Evolutionary conservation across 805 yeast genomes (phyloP).

Genomic region (Spencermartinsiella europaea): DNA sequence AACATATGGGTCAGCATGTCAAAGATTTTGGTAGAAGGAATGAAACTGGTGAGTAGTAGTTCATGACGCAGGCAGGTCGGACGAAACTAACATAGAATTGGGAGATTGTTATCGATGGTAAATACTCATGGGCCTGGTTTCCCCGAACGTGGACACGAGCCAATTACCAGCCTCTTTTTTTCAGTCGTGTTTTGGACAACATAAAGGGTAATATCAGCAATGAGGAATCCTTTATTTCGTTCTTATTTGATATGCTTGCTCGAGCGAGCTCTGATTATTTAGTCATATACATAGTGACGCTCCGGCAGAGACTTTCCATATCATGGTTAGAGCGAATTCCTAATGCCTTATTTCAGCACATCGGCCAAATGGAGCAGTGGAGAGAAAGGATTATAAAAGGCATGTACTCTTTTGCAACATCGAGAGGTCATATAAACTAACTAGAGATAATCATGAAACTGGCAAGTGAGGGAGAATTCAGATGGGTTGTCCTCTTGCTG

Average conservation of each 20-base stretch:
- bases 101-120: not conserved
- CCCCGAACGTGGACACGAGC: not conserved
- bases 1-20: not conserved
- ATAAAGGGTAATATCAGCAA: not conserved
- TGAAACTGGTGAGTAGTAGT: not conserved
- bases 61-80: not conserved
- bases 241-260: not conserved
- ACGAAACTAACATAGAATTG: not conserved
- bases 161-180: not conserved
- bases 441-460: not conserved
- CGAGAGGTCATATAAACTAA: too few relatives aligned
- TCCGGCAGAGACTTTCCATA: not conserved
- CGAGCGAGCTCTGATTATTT: not conserved
- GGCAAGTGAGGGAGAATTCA: not conserved
- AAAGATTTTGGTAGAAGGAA: not conserved
- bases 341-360: not conserved
- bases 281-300: not conserved
- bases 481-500: not conserved
- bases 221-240: not conserved
- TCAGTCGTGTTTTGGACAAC: not conserved
- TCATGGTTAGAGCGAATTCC: not conserved
- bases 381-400: constrained; percentile 1
- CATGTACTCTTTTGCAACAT: too few relatives aligned
- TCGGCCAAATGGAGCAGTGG: not conserved
- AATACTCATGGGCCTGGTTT: not conserved